Percentiles rank a stretch among this genome's conserved stretches.
These are phyloP conservation scores for Suillus decipiens DNA, from an alignment of 768 basidiomycete genomes.

Conservation along the genomic window DNA sequence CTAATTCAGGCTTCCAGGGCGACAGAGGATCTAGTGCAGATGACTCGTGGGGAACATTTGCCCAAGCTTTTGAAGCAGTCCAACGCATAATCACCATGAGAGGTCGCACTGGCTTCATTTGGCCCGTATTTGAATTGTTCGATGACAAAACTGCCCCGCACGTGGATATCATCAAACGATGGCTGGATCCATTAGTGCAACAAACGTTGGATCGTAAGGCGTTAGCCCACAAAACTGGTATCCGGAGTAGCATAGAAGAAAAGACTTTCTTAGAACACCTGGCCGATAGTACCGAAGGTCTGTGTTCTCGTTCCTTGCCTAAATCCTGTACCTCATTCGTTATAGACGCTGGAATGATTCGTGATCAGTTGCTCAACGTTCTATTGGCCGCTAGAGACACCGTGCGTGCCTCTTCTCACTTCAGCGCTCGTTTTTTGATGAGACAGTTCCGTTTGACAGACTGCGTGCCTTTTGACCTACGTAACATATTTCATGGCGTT, in stretches of 20 bases:
- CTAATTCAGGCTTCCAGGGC: conserved; percentile 46
- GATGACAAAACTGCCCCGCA: conserved; percentile 40
- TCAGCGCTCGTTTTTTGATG: conserved; percentile 4
- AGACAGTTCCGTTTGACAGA: conserved; percentile 39
- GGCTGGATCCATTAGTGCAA: conserved; percentile 66
- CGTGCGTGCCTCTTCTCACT: conserved; percentile 38
- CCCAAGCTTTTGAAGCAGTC: conserved; percentile 43
- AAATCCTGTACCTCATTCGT: conserved; percentile 13
- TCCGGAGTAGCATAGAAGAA: conserved; percentile 43
- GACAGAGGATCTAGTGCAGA: conserved; percentile 62
- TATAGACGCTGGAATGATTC: conserved; percentile 63
- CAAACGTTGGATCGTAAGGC: conserved; percentile 50
- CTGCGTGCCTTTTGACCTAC: conserved; percentile 68
- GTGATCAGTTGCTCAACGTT: conserved; percentile 78
- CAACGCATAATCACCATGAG: conserved; percentile 39
- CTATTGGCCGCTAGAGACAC: conserved; percentile 80
- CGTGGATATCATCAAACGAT: conserved; percentile 35
- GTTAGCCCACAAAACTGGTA: conserved; percentile 38
- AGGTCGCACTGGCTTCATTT: conserved; percentile 38
- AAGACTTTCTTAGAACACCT: conserved; percentile 71
- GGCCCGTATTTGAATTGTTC: conserved; percentile 45
- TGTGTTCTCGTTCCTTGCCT: conserved; percentile 15
- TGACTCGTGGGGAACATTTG: conserved; percentile 61
- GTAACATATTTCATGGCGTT: conserved; percentile 69
- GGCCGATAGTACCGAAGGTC: conserved; percentile 64